Percentiles rank a stretch among this genome's conserved stretches.
These are phyloP conservation scores for Coemansia sp. DNA, from an alignment of 192 early-diverging fungal species.

Conservation along the genomic window DNA sequence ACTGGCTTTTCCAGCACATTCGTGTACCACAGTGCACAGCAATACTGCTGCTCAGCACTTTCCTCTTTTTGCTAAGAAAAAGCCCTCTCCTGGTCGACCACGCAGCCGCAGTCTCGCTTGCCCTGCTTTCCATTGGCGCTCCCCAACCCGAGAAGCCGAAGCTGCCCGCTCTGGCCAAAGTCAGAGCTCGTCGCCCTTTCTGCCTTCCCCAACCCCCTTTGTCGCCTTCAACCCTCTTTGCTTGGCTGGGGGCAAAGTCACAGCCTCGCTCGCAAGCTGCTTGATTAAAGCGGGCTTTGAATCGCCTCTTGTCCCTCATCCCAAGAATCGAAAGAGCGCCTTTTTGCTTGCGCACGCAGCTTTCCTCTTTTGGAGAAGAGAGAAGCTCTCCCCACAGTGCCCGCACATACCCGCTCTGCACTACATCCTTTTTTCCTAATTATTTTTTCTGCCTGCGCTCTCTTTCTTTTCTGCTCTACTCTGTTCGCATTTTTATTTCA, in stretches of 20 bases:
- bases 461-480: constrained; percentile 17
- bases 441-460: constrained; percentile 9
- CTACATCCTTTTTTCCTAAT: constrained; percentile 13
- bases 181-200: neutral
- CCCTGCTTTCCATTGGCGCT: neutral
- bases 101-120: neutral
- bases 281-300: constrained; percentile 48
- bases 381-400: constrained; percentile 3
- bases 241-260: constrained; percentile 7
- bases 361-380: constrained; percentile 8
- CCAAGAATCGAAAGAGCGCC: neutral
- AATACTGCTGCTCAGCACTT: neutral
- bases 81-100: neutral
- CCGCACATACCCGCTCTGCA: constrained; percentile 2
- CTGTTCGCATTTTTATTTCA: constrained; percentile 1
- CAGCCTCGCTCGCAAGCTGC: constrained; percentile 1
- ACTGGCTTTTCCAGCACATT: neutral
- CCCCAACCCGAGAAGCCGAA: neutral
- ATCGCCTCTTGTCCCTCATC: constrained; percentile 8
- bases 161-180: neutral
- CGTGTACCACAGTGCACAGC: neutral
- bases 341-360: constrained; percentile 3
- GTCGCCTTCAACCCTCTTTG: neutral
- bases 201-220: neutral
- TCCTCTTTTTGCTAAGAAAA: neutral